Base-by-base conservation (phyloP, 805 yeast species). In the Priceomyces castillae region DNA sequence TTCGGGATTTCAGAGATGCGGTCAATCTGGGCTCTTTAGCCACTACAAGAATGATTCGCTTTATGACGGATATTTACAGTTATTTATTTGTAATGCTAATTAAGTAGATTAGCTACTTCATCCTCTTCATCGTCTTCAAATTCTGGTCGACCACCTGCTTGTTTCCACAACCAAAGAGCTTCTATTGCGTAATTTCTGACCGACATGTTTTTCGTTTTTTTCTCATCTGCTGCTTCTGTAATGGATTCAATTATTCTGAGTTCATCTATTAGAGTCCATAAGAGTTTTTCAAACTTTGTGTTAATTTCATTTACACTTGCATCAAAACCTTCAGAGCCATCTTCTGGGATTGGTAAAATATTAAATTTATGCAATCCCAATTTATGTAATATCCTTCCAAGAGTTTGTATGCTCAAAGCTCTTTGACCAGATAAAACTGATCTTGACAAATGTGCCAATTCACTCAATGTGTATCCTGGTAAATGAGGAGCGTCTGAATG, bases 391-490 rank as follows among this genome's bases (percentile, higher is more conserved):
- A 94, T 79, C 47, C 99, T 74, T 2, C 99, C 99, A 34, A 90
- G 53, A 7, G 94, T 86, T 58, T 86, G 87, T 26, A 90, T 82
- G 6, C 97, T 89, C 10, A 94, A 76, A 47, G 94, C 81, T 37
- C 97, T 71, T 64, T 94, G 99, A 0, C 95, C 82, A 1, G 95
- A 80, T 43, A 84, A 79, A 1, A 84, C 78, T 1, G 96, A 87
- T 49, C 96, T 73, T 3, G 90, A 68, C 38, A 88, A 73, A 52
- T 85, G 94, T 1, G 85, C 84, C 40, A 94, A 71, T 59, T 94
- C 99, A 0, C 79, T 71, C 18, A 94, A 59, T 0, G 97, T 90
- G 61, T 94, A 94, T 0, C 99, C 99, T 0, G 98, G 96, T 41
- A 90, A 71, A 36, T 82, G 81, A 0, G 98, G 97, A 38, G 84